These are phyloP conservation scores for Acaromyces ingoldii DNA, from an alignment of 1,284 basidiomycete genomes.

Conservation along the genomic window DNA sequence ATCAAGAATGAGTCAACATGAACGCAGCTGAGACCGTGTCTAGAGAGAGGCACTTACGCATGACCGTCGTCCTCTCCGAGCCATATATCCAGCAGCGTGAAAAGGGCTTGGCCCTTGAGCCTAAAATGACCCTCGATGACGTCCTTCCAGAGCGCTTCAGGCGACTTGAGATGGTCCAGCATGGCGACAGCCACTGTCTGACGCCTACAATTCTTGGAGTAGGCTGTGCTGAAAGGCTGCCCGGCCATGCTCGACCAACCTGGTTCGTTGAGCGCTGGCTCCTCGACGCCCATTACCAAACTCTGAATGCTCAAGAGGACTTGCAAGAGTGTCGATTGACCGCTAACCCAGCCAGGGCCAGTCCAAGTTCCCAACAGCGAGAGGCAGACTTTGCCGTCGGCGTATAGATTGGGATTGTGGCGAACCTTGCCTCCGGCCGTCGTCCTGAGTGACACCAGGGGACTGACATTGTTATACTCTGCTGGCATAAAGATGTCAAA, in stretches of 20 bases:
- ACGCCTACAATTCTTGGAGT: constrained; percentile 5
- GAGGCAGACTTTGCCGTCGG: constrained; percentile 83
- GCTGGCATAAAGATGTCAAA: constrained; percentile 87
- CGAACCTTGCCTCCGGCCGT: constrained; percentile 81
- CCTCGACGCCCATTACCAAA: constrained; percentile 71
- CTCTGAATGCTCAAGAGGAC: constrained; percentile 88
- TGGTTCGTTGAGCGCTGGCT: constrained; percentile 83
- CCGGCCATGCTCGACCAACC: constrained; percentile 42
- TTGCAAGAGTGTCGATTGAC: constrained; percentile 70
- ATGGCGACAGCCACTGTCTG: constrained; percentile 53
- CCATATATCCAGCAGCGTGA: constrained; percentile 73
- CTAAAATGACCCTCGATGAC: constrained; percentile 82
- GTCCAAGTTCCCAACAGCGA: constrained; percentile 65
- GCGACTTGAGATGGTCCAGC: constrained; percentile 73
- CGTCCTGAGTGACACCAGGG: constrained; percentile 82
- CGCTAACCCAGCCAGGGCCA: constrained; percentile 81
- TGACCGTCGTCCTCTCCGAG: constrained; percentile 65
- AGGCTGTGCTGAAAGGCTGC: background rate
- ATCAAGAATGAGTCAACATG: too few relatives aligned
- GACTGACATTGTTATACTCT: constrained; percentile 72
- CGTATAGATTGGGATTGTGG: constrained; percentile 86
- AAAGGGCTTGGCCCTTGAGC: constrained; percentile 69
- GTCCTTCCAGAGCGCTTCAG: constrained; percentile 73
- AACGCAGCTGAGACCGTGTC: too few relatives aligned
- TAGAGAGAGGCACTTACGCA: constrained; percentile 12